phyloP scores from a whole-genome alignment of 2,329 filamentous ascomycete species.

The Conoideocrella luteorostrata region DNA sequence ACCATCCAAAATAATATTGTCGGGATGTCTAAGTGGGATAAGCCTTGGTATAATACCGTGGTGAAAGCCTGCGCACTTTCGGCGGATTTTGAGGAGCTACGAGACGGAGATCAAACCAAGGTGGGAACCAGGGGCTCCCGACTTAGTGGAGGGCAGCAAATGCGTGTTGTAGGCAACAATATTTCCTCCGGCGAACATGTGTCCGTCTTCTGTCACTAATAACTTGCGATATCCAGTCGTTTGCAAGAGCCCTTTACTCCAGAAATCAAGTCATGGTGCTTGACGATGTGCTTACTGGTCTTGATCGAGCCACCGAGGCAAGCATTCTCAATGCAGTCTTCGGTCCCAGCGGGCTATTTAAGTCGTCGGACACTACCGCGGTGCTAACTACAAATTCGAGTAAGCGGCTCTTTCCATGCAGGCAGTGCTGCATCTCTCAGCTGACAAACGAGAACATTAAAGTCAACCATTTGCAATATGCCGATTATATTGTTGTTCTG shows the following conservation, averaged over 20 bases:
- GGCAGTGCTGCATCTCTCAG: too few species aligned
- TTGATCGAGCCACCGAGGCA: conserved; percentile 30
- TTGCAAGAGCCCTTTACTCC: conserved; percentile 20
- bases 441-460: background rate
- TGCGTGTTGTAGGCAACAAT: conserved; percentile 18
- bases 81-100: conserved; percentile 14
- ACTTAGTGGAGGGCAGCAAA: conserved; percentile 21
- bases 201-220: too few species aligned
- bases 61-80: conserved; percentile 13
- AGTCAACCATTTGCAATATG: conserved; percentile 18
- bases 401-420: conserved; percentile 2
- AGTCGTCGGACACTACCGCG: conserved; percentile 15
- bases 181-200: too few species aligned
- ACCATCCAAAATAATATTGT: conserved; percentile 19
- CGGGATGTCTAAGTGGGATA: conserved; percentile 12
- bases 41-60: conserved; percentile 16
- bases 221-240: too few species aligned
- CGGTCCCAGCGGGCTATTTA: conserved; percentile 14
- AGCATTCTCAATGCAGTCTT: conserved; percentile 30
- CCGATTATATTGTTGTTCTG: conserved; percentile 19
- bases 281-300: conserved; percentile 27
- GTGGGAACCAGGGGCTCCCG: conserved; percentile 16
- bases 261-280: conserved; percentile 19
- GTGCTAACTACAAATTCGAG: conserved; percentile 22
- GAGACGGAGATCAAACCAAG: conserved; percentile 15